phyloP scores from a whole-genome alignment of 2,329 filamentous ascomycete species.

The Penicillium verrucosum region DNA sequence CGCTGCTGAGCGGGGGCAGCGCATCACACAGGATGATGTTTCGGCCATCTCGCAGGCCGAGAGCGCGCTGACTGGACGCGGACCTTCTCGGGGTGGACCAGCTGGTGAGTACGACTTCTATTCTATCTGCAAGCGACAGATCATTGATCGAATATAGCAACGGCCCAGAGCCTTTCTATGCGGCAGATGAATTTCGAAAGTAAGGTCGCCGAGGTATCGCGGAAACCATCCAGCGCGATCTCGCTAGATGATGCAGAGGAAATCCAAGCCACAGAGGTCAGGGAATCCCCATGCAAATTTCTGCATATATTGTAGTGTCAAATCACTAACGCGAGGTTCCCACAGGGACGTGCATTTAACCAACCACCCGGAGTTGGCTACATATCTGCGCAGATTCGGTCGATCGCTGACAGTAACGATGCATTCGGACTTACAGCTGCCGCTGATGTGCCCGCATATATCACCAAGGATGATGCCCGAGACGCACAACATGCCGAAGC shows the following conservation, averaged over 20 bases:
- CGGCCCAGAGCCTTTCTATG: conserved; percentile 33
- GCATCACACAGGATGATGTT: conserved; percentile 33
- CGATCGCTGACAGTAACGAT: conserved; percentile 35
- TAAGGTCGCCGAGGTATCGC: conserved; percentile 30
- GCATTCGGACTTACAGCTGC: conserved; percentile 24
- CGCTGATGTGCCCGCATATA: conserved; percentile 23
- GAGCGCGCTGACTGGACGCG: conserved; percentile 30
- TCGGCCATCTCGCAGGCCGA: conserved; percentile 34
- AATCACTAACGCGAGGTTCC: neutral
- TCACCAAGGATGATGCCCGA: conserved; percentile 35
- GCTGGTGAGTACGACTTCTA: conserved; percentile 23
- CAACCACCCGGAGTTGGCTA: conserved; percentile 30
- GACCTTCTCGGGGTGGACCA: conserved; percentile 32
- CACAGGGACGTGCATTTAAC: conserved; percentile 36
- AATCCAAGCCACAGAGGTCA: conserved; percentile 33
- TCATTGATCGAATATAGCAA: conserved; percentile 21
- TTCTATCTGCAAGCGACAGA: neutral
- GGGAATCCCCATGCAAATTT: neutral
- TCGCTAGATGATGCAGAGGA: conserved; percentile 33
- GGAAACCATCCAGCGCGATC: conserved; percentile 34
- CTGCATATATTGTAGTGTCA: neutral
- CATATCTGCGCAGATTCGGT: conserved; percentile 32
- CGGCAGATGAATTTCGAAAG: conserved; percentile 35
- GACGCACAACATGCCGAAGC: conserved; percentile 31
- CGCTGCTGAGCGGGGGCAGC: conserved; percentile 31